phyloP scores from a whole-genome alignment of 2,329 filamentous ascomycete genomes.

The Biscogniauxia marginata region DNA sequence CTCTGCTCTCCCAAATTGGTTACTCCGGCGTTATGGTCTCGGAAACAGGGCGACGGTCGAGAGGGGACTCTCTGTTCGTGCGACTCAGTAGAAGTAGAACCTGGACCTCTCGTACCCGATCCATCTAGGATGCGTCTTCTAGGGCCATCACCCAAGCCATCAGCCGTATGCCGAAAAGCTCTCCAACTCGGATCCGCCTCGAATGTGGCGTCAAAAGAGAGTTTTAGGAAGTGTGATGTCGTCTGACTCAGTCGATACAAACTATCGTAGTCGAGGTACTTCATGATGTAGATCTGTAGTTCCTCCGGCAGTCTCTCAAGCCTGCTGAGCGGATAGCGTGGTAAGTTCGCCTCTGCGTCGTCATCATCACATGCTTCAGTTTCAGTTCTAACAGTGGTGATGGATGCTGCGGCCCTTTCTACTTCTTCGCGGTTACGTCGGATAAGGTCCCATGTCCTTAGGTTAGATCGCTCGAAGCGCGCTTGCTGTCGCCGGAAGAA shows the following conservation, averaged over 20 bases:
- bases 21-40: background rate
- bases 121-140: background rate
- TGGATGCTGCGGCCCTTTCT: background rate
- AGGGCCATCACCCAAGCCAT: constrained; percentile 4
- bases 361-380: background rate
- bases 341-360: background rate
- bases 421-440: background rate
- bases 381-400: background rate
- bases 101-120: background rate
- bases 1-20: background rate
- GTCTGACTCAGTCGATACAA: constrained; percentile 17
- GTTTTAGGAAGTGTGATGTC: constrained; percentile 10
- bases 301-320: constrained; percentile 18
- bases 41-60: background rate
- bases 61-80: background rate
- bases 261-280: constrained; percentile 14
- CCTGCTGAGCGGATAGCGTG: constrained; percentile 1
- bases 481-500: background rate
- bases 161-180: constrained; percentile 8
- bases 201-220: constrained; percentile 15
- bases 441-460: background rate
- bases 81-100: background rate
- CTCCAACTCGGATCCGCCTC: constrained; percentile 12
- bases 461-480: background rate
- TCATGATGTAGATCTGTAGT: constrained; percentile 16